Evolutionary conservation across 2,329 filamentous ascomycete genomes (phyloP).

Genomic region (Ploettnerulaceae sp.): DNA sequence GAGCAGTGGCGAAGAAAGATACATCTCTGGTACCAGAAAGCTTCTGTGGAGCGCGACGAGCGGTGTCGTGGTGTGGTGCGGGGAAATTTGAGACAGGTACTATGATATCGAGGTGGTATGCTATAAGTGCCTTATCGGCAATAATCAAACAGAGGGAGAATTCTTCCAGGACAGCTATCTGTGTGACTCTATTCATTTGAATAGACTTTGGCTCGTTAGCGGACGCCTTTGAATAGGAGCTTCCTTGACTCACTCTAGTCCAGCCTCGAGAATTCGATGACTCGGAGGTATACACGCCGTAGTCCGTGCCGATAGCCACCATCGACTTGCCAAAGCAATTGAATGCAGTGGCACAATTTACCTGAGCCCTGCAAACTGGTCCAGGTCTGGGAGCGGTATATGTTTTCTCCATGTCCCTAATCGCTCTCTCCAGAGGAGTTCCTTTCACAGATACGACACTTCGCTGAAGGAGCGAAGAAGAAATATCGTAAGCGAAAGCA

Average conservation of each 20-base stretch:
- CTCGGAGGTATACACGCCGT: constrained; percentile 86
- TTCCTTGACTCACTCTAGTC: constrained; percentile 63
- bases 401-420: constrained; percentile 77
- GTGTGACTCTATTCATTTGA: constrained; percentile 68
- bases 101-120: constrained; percentile 88
- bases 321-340: constrained; percentile 77
- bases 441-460: constrained; percentile 73
- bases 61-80: constrained; percentile 62
- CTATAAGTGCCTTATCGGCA: constrained; percentile 84
- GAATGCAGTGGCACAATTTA: constrained; percentile 93
- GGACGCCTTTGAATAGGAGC: neutral
- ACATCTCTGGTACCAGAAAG: constrained; percentile 84
- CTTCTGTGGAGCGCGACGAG: constrained; percentile 83
- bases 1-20: constrained; percentile 90
- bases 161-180: constrained; percentile 91
- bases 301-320: constrained; percentile 92
- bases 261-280: constrained; percentile 86
- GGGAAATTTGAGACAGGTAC: constrained; percentile 58
- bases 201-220: constrained; percentile 56
- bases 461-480: constrained; percentile 54
- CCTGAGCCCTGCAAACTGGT: constrained; percentile 76
- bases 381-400: constrained; percentile 68
- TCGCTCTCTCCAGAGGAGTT: constrained; percentile 86
- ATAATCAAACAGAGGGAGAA: constrained; percentile 91
- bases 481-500: constrained; percentile 75